A percentile compares a stretch with the other conserved stretches of the same genome.
Conservation (phyloP, 345 rosid genomes). For the Euphorbia pulcherrima region DNA sequence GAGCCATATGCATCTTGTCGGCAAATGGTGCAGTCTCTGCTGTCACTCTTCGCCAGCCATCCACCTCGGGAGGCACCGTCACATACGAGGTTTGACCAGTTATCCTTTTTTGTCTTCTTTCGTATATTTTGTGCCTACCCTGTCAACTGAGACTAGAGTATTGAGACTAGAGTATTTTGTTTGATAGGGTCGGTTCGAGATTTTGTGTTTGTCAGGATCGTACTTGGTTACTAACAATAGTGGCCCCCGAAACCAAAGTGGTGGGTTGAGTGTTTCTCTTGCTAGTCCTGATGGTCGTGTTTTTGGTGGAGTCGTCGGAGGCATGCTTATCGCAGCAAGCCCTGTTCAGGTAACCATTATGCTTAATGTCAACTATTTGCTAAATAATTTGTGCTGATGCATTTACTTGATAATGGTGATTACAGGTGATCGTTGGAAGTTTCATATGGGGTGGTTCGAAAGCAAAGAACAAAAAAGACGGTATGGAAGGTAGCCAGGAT, state of each 20-base stretch:
- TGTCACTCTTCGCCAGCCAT: slow-evolving; percentile 77
- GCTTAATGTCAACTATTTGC: not conserved
- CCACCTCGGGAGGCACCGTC: slow-evolving; percentile 68
- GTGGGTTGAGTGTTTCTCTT: slow-evolving; percentile 78
- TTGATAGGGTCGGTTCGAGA: slow-evolving; percentile 82
- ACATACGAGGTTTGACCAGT: slow-evolving; percentile 75
- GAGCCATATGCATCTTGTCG: slow-evolving; percentile 77
- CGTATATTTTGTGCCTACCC: not conserved
- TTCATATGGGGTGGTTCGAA: slow-evolving; percentile 77
- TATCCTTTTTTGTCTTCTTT: not conserved
- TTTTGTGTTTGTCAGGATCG: slow-evolving; percentile 76
- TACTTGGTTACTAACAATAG: slow-evolving; percentile 45
- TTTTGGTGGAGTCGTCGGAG: slow-evolving; percentile 91
- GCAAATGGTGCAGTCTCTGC: slow-evolving; percentile 89
- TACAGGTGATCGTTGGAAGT: slow-evolving; percentile 91
- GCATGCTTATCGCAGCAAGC: slow-evolving; percentile 83
- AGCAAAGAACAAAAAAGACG: slow-evolving; percentile 67
- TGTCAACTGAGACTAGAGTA: not conserved
- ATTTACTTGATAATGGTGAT: slow-evolving; percentile 2
- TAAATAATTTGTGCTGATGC: too few species aligned
- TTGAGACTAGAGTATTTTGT: not conserved
- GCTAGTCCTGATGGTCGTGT: slow-evolving; percentile 94
- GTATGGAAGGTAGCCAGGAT: slow-evolving; percentile 41
- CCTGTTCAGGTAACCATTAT: slow-evolving; percentile 66
- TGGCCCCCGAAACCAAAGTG: slow-evolving; percentile 54